Percentiles rank a stretch among this genome's conserved stretches.
These are phyloP conservation scores for Nannochloropsis limnetica DNA, from an alignment of 352 stramenopile genomes.

Conservation along the genomic window DNA sequence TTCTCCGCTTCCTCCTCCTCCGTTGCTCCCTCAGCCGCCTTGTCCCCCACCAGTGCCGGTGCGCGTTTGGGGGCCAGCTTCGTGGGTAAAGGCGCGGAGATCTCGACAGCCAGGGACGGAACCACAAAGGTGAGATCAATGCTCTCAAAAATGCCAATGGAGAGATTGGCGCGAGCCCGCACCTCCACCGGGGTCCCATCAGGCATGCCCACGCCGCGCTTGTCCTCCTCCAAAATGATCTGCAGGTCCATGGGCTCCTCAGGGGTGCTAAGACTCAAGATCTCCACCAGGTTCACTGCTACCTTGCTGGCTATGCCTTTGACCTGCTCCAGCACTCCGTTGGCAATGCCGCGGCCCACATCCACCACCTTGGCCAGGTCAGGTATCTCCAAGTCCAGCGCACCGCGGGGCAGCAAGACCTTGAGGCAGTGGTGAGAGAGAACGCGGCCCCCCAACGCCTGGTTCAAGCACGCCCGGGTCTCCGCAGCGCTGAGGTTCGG, in stretches of 20 bases:
- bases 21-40: background rate
- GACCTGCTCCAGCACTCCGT: background rate
- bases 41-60: background rate
- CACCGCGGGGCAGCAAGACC: background rate
- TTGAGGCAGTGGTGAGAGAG: background rate
- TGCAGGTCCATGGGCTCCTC: background rate
- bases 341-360: background rate
- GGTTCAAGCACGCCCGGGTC: background rate
- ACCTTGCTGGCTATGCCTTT: background rate
- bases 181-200: constrained; percentile 12
- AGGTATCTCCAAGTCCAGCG: constrained; percentile 3
- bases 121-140: constrained; percentile 32
- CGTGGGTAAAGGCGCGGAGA: background rate
- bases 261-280: background rate
- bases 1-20: background rate
- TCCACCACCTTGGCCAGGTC: constrained; percentile 18
- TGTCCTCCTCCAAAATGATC: constrained; percentile 11
- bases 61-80: background rate
- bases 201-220: background rate
- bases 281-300: background rate
- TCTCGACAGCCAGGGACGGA: background rate
- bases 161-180: constrained; percentile 30
- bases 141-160: constrained; percentile 22
- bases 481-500: background rate
- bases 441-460: background rate